Conservation (phyloP, 2,329 filamentous ascomycete genomes). For the Xylariaceae sp. region DNA sequence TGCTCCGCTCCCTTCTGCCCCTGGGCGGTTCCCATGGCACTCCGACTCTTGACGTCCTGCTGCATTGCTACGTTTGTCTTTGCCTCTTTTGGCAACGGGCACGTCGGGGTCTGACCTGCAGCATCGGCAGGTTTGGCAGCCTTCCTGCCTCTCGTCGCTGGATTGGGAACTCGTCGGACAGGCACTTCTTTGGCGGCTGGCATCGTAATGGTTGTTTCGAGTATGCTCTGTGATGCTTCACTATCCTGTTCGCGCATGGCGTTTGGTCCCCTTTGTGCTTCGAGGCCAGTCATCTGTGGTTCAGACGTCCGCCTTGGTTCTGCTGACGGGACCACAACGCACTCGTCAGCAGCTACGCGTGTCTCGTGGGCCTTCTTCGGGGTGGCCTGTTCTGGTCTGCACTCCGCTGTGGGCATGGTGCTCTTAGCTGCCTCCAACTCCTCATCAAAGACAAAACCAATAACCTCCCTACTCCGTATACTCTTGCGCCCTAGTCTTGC, state of each 20-base stretch:
- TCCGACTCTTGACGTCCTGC: constrained; percentile 10
- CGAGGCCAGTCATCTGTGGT: neutral
- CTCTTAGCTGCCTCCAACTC: constrained; percentile 8
- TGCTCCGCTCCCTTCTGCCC: too few relatives aligned
- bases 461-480: constrained; percentile 29
- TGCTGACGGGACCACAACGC: neutral
- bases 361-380: neutral
- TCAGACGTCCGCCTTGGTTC: neutral
- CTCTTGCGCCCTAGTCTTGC: constrained; percentile 25
- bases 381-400: neutral
- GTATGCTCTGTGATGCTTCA: neutral
- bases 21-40: too few relatives aligned
- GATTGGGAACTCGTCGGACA: constrained; percentile 7
- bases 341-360: neutral
- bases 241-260: constrained; percentile 5
- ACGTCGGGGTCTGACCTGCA: constrained; percentile 42
- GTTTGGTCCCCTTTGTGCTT: neutral
- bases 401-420: neutral
- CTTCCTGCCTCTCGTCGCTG: constrained; percentile 47
- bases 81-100: constrained; percentile 23
- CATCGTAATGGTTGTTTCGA: constrained; percentile 1
- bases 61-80: constrained; percentile 5
- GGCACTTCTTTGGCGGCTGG: constrained; percentile 5
- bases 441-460: constrained; percentile 28
- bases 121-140: constrained; percentile 48